Conservation (phyloP, 805 yeast species). For the Peterozyma xylosa region DNA sequence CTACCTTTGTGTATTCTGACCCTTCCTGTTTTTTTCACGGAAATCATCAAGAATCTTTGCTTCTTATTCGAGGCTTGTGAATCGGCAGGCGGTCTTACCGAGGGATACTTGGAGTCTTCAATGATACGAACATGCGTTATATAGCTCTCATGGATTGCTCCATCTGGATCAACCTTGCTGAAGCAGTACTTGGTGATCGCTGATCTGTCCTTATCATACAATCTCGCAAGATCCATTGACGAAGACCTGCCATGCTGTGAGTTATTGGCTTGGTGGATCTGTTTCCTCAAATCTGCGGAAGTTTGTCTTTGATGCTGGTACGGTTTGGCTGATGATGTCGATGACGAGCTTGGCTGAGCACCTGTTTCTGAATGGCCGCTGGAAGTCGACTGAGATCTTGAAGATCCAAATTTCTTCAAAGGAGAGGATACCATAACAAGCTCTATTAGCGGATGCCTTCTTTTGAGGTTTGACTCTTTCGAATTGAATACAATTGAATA, state of each 20-base stretch:
- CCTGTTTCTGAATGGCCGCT: neutral
- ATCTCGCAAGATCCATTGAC: conserved; percentile 39
- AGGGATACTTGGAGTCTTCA: conserved; percentile 69
- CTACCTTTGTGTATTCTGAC: conserved; percentile 81
- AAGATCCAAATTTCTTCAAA: conserved; percentile 5
- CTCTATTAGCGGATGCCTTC: too few species aligned
- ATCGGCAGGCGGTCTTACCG: conserved; percentile 56
- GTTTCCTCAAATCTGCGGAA: conserved; percentile 1
- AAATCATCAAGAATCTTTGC: conserved; percentile 50
- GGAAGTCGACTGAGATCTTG: conserved; percentile 4
- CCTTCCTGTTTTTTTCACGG: conserved; percentile 59
- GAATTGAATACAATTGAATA: too few species aligned
- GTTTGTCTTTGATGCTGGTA: neutral
- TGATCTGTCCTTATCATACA: conserved; percentile 48
- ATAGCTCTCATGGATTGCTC: conserved; percentile 45
- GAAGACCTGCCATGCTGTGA: conserved; percentile 3
- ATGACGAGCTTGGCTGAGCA: too few species aligned
- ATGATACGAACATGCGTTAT: conserved; percentile 69
- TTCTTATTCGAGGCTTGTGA: conserved; percentile 45
- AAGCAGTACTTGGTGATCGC: conserved; percentile 43
- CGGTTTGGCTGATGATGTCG: neutral
- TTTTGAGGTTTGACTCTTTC: too few species aligned
- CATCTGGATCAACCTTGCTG: conserved; percentile 32
- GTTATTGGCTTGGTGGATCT: neutral
- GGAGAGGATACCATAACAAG: conserved; percentile 4